Evolutionary conservation across 2,329 filamentous ascomycete genomes (phyloP).

Genomic region (Diaporthe batatas): DNA sequence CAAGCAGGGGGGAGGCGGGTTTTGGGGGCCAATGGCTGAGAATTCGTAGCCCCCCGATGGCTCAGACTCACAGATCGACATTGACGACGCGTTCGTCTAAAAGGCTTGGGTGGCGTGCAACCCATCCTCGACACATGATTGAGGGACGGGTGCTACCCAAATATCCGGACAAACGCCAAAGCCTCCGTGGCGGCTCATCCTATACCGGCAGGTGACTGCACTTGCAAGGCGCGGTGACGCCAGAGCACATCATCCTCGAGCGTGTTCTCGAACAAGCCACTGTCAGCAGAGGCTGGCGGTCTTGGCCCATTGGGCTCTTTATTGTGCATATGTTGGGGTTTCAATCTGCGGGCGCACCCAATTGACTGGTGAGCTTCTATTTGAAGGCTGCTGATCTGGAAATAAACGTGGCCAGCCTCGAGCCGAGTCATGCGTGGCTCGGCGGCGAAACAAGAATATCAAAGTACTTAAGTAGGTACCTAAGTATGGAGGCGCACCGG

Average conservation of each 20-base stretch:
- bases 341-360: neutral
- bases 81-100: constrained; percentile 20
- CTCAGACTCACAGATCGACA: constrained; percentile 22
- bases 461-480: too few species aligned
- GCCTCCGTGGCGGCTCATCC: constrained; percentile 12
- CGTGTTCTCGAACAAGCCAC: constrained; percentile 14
- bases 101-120: constrained; percentile 1
- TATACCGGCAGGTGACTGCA: constrained; percentile 2
- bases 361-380: constrained; percentile 10
- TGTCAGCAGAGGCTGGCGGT: neutral
- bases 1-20: constrained; percentile 14
- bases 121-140: constrained; percentile 9
- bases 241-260: constrained; percentile 33
- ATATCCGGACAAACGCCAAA: constrained; percentile 25
- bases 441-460: constrained; percentile 12
- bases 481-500: constrained; percentile 10
- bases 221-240: constrained; percentile 10
- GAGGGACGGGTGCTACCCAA: constrained; percentile 17
- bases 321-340: constrained; percentile 3
- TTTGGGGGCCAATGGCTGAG: neutral
- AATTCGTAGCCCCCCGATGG: neutral
- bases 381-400: neutral
- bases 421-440: constrained; percentile 19
- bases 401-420: neutral
- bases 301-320: constrained; percentile 10